These are phyloP conservation scores for Neonectria hederae DNA, from an alignment of 2,329 filamentous ascomycete genomes.

Conservation along the genomic window DNA sequence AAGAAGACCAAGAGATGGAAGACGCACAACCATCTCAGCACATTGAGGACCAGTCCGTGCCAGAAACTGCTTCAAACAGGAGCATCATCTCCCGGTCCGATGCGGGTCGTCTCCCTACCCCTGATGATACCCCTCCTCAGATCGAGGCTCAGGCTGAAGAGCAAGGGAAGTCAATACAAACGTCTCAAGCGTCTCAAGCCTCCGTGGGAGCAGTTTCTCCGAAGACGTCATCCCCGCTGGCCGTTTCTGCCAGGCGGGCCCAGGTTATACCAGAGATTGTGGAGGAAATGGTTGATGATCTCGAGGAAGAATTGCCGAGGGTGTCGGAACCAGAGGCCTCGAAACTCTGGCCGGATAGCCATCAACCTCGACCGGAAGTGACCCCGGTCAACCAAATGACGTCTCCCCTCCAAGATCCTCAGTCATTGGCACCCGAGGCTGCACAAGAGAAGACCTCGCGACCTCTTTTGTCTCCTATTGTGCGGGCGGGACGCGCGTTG, in stretches of 20 bases:
- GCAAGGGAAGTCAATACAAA: constrained; percentile 31
- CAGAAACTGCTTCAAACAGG: constrained; percentile 40
- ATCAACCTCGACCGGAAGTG: constrained; percentile 38
- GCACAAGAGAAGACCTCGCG: constrained; percentile 47
- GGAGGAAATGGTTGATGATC: constrained; percentile 29
- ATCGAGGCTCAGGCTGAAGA: constrained; percentile 36
- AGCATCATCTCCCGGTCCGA: constrained; percentile 50
- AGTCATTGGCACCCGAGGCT: constrained; percentile 44
- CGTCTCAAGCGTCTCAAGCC: constrained; percentile 26
- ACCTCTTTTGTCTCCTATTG: constrained; percentile 64
- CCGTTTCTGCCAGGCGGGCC: constrained; percentile 8
- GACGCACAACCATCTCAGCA: constrained; percentile 11
- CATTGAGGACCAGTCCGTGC: constrained; percentile 16
- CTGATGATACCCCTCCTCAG: constrained; percentile 61
- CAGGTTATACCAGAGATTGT: constrained; percentile 20
- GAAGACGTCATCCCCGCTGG: constrained; percentile 13
- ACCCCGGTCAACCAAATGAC: constrained; percentile 52
- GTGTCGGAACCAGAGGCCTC: constrained; percentile 22
- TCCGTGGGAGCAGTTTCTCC: constrained; percentile 20
- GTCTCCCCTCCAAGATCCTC: constrained; percentile 49
- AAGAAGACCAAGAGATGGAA: constrained; percentile 23
- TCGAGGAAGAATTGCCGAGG: constrained; percentile 23
- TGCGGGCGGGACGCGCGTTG: constrained; percentile 65
- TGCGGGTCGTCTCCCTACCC: constrained; percentile 60
- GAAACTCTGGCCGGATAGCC: constrained; percentile 24